Base-by-base conservation (phyloP, 1,139 yeast genomes). In the Sugiyamaella sp. region DNA sequence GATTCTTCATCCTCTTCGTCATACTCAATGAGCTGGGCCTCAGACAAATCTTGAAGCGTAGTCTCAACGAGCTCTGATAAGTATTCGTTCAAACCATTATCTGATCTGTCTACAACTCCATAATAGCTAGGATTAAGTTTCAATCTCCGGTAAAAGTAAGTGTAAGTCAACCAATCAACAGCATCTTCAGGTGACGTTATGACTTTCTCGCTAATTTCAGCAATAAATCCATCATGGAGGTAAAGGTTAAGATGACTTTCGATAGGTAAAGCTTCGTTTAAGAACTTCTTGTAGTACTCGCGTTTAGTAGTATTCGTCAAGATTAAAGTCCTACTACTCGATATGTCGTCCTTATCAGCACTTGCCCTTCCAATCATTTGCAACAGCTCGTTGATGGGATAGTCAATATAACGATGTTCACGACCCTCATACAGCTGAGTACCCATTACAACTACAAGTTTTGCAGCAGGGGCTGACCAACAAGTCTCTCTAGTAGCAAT, bases 111-210 rank as follows among this genome's bases (percentile, higher is more conserved):
- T 39, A 75, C 75, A 22, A 89, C 79, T 19, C 91, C 97, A 66
- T 95, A 95, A 67, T 81, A 95, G 57, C 95, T 84, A 1, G 99
- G 98, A 66, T 95, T 95, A 43, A 81, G 77, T 54, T 83, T 85
- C 21, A 93, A 68, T 51, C 98, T 74, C 58, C 95, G 76, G 71
- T 89, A 95, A 65, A 90, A 88, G 62, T 84, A 87, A 0, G 96
- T 80, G 69, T 81, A 88, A 0, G 97, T 87, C 40, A 95, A 66
- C 95, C 96, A 89, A 64, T 91, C 97, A 56, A 95, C 80, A 60
- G 96, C 88, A 60, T 88, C 95, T 63, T 91, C 97, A 64, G 88
- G 82, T 4, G 81, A 76, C 49, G 76, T 79, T 55, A 93, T 78
- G n/a, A 84, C 75, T 1, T 81, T 76, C 12, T 83, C 80, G 49